These are phyloP conservation scores for Acephala macrosclerotiorum DNA, from an alignment of 2,329 filamentous ascomycete species.

Conservation along the genomic window DNA sequence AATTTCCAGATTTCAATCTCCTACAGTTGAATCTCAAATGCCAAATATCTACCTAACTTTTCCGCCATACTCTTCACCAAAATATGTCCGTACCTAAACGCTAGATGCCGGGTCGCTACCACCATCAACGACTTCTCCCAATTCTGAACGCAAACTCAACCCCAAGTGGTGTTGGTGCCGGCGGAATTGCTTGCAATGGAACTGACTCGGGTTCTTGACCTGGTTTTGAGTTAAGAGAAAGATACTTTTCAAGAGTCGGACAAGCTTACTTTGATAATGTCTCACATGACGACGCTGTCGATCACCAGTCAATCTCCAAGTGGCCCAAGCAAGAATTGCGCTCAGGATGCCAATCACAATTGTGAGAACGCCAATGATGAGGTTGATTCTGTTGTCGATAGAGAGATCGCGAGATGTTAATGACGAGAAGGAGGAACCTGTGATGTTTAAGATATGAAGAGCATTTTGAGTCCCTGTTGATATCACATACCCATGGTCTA, in stretches of 20 bases:
- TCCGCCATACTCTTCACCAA: too few species aligned
- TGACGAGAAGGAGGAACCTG: background rate
- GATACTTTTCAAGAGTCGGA: background rate
- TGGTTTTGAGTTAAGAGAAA: background rate
- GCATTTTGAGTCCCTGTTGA: too few species aligned
- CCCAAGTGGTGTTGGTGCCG: background rate
- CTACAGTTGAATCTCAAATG: too few species aligned
- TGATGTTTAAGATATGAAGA: background rate
- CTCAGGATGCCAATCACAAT: slow-evolving; percentile 18
- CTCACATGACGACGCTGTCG: background rate
- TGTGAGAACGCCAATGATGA: slow-evolving; percentile 24
- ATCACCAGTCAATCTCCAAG: slow-evolving; percentile 19
- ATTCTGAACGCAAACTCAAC: background rate
- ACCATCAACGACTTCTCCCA: background rate
- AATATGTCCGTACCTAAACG: too few species aligned
- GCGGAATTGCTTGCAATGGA: background rate
- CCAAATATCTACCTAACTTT: too few species aligned
- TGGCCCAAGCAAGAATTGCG: slow-evolving; percentile 21
- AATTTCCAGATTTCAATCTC: too few species aligned
- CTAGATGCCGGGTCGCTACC: too few species aligned
- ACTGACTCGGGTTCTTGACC: background rate
- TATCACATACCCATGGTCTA: background rate
- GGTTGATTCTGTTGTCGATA: slow-evolving; percentile 18
- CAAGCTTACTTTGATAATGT: background rate
- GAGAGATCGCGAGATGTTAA: slow-evolving; percentile 11